phyloP scores from a whole-genome alignment of 306 rosid genomes.

The Mimosa pudica region DNA sequence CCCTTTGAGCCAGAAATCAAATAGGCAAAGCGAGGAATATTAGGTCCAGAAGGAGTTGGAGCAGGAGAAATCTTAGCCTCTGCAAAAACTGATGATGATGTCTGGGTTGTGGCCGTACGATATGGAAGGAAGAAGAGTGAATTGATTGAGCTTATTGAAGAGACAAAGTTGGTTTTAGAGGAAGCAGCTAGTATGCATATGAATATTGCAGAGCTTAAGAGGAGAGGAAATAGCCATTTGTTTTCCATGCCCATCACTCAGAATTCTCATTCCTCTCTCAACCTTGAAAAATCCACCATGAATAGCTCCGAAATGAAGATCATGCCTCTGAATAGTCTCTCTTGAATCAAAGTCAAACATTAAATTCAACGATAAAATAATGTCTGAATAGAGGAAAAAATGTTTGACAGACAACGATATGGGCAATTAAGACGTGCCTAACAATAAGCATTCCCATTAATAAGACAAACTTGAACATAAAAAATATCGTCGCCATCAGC shows the following conservation, averaged over 20 bases:
- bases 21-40: slow-evolving; percentile 79
- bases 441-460: neutral
- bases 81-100: slow-evolving; percentile 35
- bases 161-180: slow-evolving; percentile 67
- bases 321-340: slow-evolving; percentile 30
- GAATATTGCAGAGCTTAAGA: slow-evolving; percentile 58
- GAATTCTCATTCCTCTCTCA: slow-evolving; percentile 39
- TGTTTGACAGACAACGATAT: neutral
- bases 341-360: slow-evolving; percentile 49
- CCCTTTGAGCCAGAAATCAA: slow-evolving; percentile 92
- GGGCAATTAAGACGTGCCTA: neutral
- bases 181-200: slow-evolving; percentile 66
- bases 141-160: slow-evolving; percentile 69
- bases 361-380: slow-evolving; percentile 22
- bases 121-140: slow-evolving; percentile 74
- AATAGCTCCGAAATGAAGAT: slow-evolving; percentile 17
- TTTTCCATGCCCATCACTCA: slow-evolving; percentile 72
- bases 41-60: slow-evolving; percentile 42
- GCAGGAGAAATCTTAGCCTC: slow-evolving; percentile 51
- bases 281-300: slow-evolving; percentile 29
- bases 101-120: slow-evolving; percentile 42
- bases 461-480: slow-evolving; percentile 29
- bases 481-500: slow-evolving; percentile 17
- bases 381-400: slow-evolving; percentile 2
- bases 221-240: slow-evolving; percentile 82